These are phyloP conservation scores for Cyanodermella asteris DNA, from an alignment of 2,329 filamentous ascomycete genomes.

Conservation along the genomic window DNA sequence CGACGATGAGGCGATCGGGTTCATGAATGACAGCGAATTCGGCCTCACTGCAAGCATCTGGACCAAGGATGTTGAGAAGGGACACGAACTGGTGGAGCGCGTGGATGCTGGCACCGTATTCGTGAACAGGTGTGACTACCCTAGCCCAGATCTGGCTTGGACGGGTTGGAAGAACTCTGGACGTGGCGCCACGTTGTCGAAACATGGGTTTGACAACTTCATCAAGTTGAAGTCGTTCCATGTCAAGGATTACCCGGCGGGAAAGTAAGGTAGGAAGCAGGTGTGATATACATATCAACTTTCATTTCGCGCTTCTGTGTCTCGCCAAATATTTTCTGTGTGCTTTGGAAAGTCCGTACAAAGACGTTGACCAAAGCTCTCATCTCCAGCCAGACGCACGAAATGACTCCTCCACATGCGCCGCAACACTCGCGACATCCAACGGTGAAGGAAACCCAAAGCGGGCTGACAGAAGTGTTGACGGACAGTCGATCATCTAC, in stretches of 20 bases:
- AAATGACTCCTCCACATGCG: too few species aligned
- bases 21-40: constrained; percentile 93
- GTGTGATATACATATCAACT: too few species aligned
- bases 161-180: constrained; percentile 96
- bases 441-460: too few species aligned
- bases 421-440: too few species aligned
- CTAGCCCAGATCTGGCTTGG: constrained; percentile 83
- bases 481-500: too few species aligned
- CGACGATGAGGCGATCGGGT: constrained; percentile 57
- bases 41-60: constrained; percentile 92
- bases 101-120: constrained; percentile 91
- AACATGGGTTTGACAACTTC: constrained; percentile 85
- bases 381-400: too few species aligned
- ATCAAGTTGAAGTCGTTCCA: constrained; percentile 93
- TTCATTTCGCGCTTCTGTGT: too few species aligned
- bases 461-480: too few species aligned
- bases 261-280: too few species aligned
- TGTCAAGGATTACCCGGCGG: constrained; percentile 58
- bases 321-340: too few species aligned
- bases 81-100: constrained; percentile 52
- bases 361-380: too few species aligned
- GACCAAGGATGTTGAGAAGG: constrained; percentile 66
- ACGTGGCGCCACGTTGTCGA: constrained; percentile 72
- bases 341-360: too few species aligned
- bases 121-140: constrained; percentile 84